Conservation (phyloP, 164 flowering plant genomes). For the Saururus chinensis region DNA sequence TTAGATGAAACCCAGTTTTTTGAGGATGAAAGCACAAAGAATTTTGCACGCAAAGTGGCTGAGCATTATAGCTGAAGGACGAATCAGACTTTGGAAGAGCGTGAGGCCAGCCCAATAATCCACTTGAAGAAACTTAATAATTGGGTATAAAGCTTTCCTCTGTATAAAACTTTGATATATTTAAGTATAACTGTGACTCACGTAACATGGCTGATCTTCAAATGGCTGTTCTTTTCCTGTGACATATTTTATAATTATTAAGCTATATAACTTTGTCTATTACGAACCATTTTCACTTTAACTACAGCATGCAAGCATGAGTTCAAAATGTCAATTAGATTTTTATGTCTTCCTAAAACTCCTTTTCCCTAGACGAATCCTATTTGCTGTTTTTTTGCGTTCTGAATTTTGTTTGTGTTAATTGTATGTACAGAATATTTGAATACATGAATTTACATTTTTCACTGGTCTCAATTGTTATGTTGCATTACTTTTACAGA, state of each 20-base stretch:
- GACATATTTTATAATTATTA: too few relatives aligned
- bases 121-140: constrained; percentile 91
- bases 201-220: background rate
- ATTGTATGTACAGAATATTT: too few relatives aligned
- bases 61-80: constrained; percentile 94
- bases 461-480: background rate
- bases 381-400: too few relatives aligned
- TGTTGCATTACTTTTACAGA: constrained; percentile 30
- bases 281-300: too few relatives aligned
- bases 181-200: background rate
- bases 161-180: background rate
- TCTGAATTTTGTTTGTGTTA: too few relatives aligned
- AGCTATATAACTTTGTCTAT: too few relatives aligned
- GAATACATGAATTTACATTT: background rate
- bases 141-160: constrained; percentile 39
- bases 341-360: too few relatives aligned
- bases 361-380: too few relatives aligned
- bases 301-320: too few relatives aligned
- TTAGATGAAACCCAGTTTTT: constrained; percentile 44
- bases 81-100: constrained; percentile 80
- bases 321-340: too few relatives aligned
- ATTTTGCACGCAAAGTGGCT: constrained; percentile 67
- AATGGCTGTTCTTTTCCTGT: background rate
- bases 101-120: constrained; percentile 89
- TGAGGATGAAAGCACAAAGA: constrained; percentile 62